phyloP scores from a whole-genome alignment of 768 basidiomycete genomes.

The Xerocomus spinulosus region DNA sequence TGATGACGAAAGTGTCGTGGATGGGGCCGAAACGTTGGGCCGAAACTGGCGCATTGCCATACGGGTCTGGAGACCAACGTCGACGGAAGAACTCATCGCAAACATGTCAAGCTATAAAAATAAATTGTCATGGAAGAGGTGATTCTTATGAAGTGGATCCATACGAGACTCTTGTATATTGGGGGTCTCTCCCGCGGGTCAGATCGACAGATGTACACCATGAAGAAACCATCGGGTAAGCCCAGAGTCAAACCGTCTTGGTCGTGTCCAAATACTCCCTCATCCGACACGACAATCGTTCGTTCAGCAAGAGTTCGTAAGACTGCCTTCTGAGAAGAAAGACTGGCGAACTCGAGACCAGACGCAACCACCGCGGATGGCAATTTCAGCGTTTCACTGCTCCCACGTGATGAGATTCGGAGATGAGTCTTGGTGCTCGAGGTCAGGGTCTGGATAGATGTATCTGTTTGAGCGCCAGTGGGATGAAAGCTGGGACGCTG shows the following conservation, averaged over 20 bases:
- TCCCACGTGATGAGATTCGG: conserved; percentile 13
- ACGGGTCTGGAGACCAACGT: conserved; percentile 41
- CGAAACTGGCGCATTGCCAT: conserved; percentile 32
- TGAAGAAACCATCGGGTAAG: conserved; percentile 60
- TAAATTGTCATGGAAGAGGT: conserved; percentile 1
- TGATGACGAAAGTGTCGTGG: conserved; percentile 28
- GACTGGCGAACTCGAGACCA: conserved; percentile 59
- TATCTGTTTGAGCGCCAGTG: conserved; percentile 12
- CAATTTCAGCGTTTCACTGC: conserved; percentile 27
- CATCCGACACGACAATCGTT: conserved; percentile 41
- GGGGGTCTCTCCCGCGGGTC: conserved; percentile 61
- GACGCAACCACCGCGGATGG: conserved; percentile 65
- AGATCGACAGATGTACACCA: conserved; percentile 67
- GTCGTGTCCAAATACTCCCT: conserved; percentile 14
- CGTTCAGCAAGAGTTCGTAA: conserved; percentile 48
- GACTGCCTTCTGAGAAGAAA: conserved; percentile 55
- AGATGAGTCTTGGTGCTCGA: conserved; percentile 9
- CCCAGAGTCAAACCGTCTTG: conserved; percentile 30
- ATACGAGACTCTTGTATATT: conserved; percentile 61
- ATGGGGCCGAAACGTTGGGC: conserved; percentile 23
- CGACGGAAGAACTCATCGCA: conserved; percentile 65
- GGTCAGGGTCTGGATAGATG: conserved; percentile 11
- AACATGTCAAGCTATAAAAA: conserved; percentile 65
- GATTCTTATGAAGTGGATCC: conserved; percentile 19
- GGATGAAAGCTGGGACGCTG: conserved; percentile 11